Evolutionary conservation across 805 yeast genomes (phyloP), one percentile per base, ranked within the genome.

Genomic region (Debaryomyces hansenii): DNA sequence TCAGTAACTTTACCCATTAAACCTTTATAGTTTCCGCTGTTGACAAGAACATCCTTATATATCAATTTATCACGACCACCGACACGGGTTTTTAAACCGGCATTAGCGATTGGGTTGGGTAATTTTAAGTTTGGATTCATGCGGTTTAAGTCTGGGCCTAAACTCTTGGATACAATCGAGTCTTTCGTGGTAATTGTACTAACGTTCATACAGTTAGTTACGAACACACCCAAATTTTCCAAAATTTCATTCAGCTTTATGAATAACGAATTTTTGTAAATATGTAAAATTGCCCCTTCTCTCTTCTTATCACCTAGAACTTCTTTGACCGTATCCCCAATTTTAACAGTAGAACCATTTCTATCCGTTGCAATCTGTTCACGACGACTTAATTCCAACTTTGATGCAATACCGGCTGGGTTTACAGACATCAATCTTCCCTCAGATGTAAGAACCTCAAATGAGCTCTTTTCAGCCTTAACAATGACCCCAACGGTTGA

Each of bases 251-350:
- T 85, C 45, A 94, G 85, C 62, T 89, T 85, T 40, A 91, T 73
- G 64, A 92, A 94, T 49, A 94, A 77, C 41, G 77, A 75, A 44
- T 85, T 84, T 61, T 90, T 85, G 75, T 85, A 88, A 46, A 94
- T 84, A 63, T 92, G 97, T 48, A 94, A 66, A 50, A 94, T 87
- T 32, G 79, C 82, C 56, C 99, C 99, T 60, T 87, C 91, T 63
- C 96, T 81, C 56, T 87, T 84, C 50, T 68, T 72, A 56, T 90
- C 96, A 12, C 78, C 75, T 21, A 76, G 67, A 11, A 55, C 55
- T 62, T 94, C 99, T 57, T 84, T 84, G n/a, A 94, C 96, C 2
- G 94, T 84, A 62, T 94, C 99, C 42, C 97, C 97, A 33, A 88
- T 83, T 46, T 85, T 83, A 45, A 94, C 82, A 53, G 94, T 92